These are phyloP conservation scores for Colletotrichum sojae DNA, from an alignment of 2,329 filamentous ascomycete species.

Conservation along the genomic window DNA sequence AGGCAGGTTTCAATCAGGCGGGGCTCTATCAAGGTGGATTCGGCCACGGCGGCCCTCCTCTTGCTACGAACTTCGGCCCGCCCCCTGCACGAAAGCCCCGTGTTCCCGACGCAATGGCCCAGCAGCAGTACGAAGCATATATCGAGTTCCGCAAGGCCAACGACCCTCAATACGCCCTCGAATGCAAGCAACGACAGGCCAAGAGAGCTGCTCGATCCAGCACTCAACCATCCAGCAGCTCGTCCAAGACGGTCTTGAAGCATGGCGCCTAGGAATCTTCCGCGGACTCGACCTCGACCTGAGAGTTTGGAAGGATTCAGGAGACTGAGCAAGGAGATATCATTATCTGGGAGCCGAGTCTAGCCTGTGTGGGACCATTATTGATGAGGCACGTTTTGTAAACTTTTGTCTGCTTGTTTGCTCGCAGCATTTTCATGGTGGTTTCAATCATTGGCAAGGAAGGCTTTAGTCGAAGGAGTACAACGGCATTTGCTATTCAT, in stretches of 20 bases:
- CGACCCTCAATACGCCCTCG: constrained; percentile 62
- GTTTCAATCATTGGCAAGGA: not conserved
- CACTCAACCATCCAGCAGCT: not conserved
- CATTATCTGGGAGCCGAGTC: not conserved
- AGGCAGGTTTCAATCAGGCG: no score
- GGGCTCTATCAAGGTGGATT: not conserved
- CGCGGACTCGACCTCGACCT: no score
- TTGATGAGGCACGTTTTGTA: constrained; percentile 9
- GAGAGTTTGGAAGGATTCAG: not conserved
- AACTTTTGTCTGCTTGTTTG: not conserved
- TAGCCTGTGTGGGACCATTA: not conserved
- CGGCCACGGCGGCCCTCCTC: constrained; percentile 10
- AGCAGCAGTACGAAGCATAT: constrained; percentile 63
- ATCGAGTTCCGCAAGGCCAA: constrained; percentile 65
- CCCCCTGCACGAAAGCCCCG: constrained; percentile 56
- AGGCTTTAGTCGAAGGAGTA: constrained; percentile 1
- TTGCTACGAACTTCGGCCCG: constrained; percentile 2
- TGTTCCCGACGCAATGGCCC: constrained; percentile 55
- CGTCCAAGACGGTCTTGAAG: not conserved
- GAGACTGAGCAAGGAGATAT: not conserved
- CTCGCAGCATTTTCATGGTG: constrained; percentile 13
- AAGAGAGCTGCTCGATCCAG: constrained; percentile 20
- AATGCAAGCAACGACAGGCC: constrained; percentile 56
- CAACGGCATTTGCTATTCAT: not conserved
- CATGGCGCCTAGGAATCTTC: not conserved